These are phyloP conservation scores for Mrakia blollopis DNA, from an alignment of 768 basidiomycete species.

Conservation along the genomic window DNA sequence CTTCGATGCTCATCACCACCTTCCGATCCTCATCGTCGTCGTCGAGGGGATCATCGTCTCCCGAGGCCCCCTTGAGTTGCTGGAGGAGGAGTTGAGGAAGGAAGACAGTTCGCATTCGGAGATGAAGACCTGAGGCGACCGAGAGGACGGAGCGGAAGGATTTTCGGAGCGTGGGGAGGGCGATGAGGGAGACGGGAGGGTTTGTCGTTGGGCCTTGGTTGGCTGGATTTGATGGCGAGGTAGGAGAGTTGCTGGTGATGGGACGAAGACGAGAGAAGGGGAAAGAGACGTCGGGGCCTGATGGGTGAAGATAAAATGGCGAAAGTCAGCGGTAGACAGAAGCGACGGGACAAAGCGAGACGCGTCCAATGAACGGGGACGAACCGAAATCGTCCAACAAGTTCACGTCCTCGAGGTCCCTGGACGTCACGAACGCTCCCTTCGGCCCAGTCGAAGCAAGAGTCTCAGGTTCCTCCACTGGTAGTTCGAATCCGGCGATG, in stretches of 20 bases:
- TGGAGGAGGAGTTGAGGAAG: slow-evolving; percentile 76
- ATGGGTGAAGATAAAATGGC: slow-evolving; percentile 44
- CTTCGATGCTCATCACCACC: slow-evolving; percentile 82
- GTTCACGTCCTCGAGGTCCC: slow-evolving; percentile 63
- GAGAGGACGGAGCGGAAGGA: slow-evolving; percentile 74
- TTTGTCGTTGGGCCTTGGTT: slow-evolving; percentile 39
- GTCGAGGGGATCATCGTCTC: slow-evolving; percentile 44
- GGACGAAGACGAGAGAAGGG: slow-evolving; percentile 47
- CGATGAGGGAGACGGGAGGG: slow-evolving; percentile 31
- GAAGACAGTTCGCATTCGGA: slow-evolving; percentile 91
- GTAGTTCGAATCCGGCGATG: slow-evolving; percentile 45
- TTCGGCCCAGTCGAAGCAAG: slow-evolving; percentile 44
- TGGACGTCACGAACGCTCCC: slow-evolving; percentile 39
- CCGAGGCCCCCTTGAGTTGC: slow-evolving; percentile 18
- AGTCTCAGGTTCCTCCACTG: slow-evolving; percentile 42
- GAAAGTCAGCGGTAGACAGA: slow-evolving; percentile 58
- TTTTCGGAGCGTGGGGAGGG: slow-evolving; percentile 69
- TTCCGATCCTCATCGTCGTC: slow-evolving; percentile 66
- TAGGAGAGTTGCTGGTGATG: slow-evolving; percentile 45
- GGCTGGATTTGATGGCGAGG: slow-evolving; percentile 20
- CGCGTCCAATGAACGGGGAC: slow-evolving; percentile 42
- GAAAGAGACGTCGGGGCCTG: slow-evolving; percentile 15
- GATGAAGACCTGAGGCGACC: slow-evolving; percentile 75
- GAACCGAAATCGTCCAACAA: slow-evolving; percentile 57
- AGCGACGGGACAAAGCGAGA: slow-evolving; percentile 59